These are phyloP conservation scores for Trichopus zeylanicus DNA, from an alignment of 116 monocot species.

Conservation along the genomic window DNA sequence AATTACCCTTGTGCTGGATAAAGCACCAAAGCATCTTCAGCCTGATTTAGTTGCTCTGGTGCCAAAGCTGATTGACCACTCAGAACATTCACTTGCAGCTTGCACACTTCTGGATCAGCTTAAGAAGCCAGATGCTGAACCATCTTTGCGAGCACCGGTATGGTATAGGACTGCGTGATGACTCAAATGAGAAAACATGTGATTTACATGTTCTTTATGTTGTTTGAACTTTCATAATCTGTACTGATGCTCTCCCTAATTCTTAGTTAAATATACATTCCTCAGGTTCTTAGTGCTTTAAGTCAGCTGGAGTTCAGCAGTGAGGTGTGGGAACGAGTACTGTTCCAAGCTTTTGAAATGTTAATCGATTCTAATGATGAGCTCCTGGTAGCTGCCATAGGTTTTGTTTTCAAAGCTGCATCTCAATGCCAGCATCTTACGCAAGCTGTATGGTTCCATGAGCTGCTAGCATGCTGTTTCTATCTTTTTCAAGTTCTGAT, in stretches of 20 bases:
- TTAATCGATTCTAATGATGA: conserved; percentile 78
- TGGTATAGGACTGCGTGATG: no score
- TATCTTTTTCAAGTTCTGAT: background rate
- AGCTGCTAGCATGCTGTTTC: conserved; percentile 1
- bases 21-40: conserved; percentile 80
- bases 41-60: conserved; percentile 72
- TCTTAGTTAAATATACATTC: background rate
- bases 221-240: background rate
- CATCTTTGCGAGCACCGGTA: conserved; percentile 54
- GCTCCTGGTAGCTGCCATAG: conserved; percentile 49
- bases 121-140: conserved; percentile 62
- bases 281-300: conserved; percentile 79
- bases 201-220: no score
- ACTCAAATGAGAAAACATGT: no score
- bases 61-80: conserved; percentile 76
- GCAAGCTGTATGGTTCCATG: conserved; percentile 58
- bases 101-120: conserved; percentile 63
- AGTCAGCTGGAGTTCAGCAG: conserved; percentile 64
- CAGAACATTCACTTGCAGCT: conserved; percentile 85
- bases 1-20: conserved; percentile 83
- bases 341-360: conserved; percentile 63
- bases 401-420: conserved; percentile 78
- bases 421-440: conserved; percentile 71
- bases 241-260: background rate
- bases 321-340: conserved; percentile 69